These are phyloP conservation scores for Calonectria pseudoturangicola DNA, from an alignment of 2,329 filamentous ascomycete genomes.

Conservation along the genomic window DNA sequence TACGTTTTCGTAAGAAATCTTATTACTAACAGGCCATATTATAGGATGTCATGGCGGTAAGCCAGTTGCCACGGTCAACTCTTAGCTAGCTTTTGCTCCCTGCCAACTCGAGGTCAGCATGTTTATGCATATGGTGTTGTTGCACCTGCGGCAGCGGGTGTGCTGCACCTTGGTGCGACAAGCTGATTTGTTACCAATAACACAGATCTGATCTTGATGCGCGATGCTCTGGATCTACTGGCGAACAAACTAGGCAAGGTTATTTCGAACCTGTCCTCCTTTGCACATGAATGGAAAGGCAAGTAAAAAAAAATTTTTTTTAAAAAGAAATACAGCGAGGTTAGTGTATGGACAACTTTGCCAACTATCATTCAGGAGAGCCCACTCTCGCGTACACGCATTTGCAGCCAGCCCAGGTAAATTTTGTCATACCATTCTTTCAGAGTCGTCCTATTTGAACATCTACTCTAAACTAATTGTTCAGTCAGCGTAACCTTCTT, in stretches of 20 bases:
- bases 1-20: no score
- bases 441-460: neutral
- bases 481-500: neutral
- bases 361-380: constrained; percentile 56
- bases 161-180: constrained; percentile 82
- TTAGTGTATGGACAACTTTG: neutral
- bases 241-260: constrained; percentile 86
- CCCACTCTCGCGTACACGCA: constrained; percentile 88
- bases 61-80: constrained; percentile 46
- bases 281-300: constrained; percentile 83
- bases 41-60: constrained; percentile 74
- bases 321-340: neutral
- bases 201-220: constrained; percentile 82
- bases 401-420: constrained; percentile 75
- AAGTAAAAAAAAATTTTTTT: constrained; percentile 38
- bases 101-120: constrained; percentile 60
- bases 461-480: neutral
- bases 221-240: constrained; percentile 81
- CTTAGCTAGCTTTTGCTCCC: constrained; percentile 50
- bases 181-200: constrained; percentile 34
- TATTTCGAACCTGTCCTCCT: constrained; percentile 82
- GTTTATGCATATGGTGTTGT: constrained; percentile 84
- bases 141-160: constrained; percentile 85
- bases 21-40: no score
- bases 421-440: constrained; percentile 21